phyloP scores from a whole-genome alignment of 495 filamentous ascomycete species.

The Tuber microsphaerosporum region DNA sequence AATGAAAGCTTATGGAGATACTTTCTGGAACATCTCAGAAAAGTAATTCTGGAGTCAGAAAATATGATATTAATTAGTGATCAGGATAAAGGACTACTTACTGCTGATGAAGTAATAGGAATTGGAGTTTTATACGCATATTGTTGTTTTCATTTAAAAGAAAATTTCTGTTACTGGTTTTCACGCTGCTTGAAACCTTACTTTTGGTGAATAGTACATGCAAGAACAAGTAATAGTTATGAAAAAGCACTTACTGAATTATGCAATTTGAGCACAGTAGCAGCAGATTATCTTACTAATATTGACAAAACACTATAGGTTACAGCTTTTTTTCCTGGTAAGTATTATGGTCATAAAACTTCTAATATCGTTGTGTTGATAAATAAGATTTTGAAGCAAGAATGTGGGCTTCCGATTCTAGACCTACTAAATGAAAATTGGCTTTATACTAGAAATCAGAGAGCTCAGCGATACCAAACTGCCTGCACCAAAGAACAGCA shows the following conservation, averaged over 20 bases:
- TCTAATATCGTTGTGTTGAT: conserved; percentile 15
- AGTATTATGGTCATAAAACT: conserved; percentile 11
- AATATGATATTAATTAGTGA: conserved; percentile 11
- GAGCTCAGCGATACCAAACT: conserved; percentile 4
- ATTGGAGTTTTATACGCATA: not conserved
- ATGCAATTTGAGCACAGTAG: not conserved
- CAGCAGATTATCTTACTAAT: not conserved
- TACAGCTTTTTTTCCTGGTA: conserved; percentile 7
- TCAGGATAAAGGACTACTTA: conserved; percentile 3
- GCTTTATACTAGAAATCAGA: conserved; percentile 4
- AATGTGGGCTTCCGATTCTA: not conserved
- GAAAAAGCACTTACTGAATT: not conserved
- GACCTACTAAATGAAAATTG: conserved; percentile 11
- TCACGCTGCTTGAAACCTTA: not conserved
- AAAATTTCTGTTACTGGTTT: conserved; percentile 2
- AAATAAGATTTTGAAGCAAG: not conserved
- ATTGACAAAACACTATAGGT: conserved; percentile 11
- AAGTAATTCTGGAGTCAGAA: conserved; percentile 4
- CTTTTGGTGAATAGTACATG: conserved; percentile 10
- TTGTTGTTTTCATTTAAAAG: conserved; percentile 17
- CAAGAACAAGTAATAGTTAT: not conserved
- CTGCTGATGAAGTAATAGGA: conserved; percentile 6
- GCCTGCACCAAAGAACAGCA: conserved; percentile 1
- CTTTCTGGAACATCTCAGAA: conserved; percentile 10
- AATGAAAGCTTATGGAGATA: conserved; percentile 17